Conservation (phyloP, 179 eudicot species). For the Monotropa hypopitys region DNA sequence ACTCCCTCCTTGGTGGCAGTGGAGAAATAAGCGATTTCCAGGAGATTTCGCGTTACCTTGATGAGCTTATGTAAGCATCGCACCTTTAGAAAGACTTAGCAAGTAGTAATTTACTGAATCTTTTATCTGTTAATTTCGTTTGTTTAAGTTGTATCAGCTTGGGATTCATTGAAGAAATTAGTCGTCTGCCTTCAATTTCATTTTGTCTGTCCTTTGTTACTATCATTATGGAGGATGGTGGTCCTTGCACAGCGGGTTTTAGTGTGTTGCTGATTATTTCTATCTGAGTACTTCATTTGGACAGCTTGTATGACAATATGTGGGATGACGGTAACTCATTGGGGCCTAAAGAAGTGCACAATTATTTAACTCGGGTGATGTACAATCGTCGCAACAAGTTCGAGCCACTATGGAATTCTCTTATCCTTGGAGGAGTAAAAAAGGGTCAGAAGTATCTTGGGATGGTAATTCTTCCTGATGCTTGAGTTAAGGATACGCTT, state of each 20-base stretch:
- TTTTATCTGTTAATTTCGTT: neutral
- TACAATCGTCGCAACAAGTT: slow-evolving; percentile 95
- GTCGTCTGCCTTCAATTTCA: neutral
- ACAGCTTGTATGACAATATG: slow-evolving; percentile 81
- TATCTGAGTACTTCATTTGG: slow-evolving; percentile 6
- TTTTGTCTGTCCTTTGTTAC: neutral
- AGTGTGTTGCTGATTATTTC: neutral
- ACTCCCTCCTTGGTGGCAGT: slow-evolving; percentile 85
- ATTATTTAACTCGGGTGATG: slow-evolving; percentile 75
- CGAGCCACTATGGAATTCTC: slow-evolving; percentile 88
- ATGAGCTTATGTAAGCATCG: slow-evolving; percentile 73
- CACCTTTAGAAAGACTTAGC: neutral
- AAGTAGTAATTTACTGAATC: neutral
- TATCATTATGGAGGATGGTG: neutral
- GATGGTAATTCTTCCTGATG: slow-evolving; percentile 31
- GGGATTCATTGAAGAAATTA: neutral
- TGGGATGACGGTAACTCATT: slow-evolving; percentile 98
- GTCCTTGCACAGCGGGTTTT: neutral
- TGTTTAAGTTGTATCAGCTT: neutral
- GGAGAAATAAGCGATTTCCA: slow-evolving; percentile 96
- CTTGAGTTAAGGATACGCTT: neutral
- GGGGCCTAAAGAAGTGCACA: slow-evolving; percentile 93
- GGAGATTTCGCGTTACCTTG: slow-evolving; percentile 68
- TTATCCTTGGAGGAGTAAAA: slow-evolving; percentile 91
- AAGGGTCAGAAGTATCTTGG: slow-evolving; percentile 93